Evolutionary conservation across 2,329 filamentous ascomycete genomes (phyloP).

Genomic region (Trichoderma afroharzianum): DNA sequence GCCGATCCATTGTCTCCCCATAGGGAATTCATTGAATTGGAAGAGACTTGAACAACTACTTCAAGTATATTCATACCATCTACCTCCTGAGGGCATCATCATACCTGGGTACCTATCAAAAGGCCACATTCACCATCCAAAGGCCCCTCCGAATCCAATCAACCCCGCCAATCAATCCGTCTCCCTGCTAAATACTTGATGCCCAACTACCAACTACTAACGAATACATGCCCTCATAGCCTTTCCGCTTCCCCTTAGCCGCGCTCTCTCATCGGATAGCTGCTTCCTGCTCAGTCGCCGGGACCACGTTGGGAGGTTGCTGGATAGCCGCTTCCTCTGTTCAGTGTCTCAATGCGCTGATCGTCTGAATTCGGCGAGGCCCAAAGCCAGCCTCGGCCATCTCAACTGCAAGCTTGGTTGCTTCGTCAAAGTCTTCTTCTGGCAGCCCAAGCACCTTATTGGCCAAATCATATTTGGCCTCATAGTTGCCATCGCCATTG

Average conservation of each 20-base stretch:
- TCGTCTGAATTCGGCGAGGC: background rate
- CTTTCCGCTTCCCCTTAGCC: background rate
- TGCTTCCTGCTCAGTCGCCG: background rate
- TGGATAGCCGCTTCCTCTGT: background rate
- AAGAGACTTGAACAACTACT: background rate
- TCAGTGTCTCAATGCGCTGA: background rate
- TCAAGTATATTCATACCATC: background rate
- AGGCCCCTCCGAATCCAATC: background rate
- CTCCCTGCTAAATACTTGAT: background rate
- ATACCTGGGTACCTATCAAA: background rate
- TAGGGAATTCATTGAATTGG: background rate
- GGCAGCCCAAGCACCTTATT: slow-evolving; percentile 57
- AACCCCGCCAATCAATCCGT: background rate
- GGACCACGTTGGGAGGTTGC: no score
- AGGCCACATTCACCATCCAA: background rate
- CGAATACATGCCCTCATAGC: background rate
- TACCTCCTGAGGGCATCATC: background rate
- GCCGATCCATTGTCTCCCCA: background rate
- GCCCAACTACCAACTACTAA: background rate
- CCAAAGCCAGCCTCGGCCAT: slow-evolving; percentile 27
- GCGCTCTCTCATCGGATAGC: background rate
- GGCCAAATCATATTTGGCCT: slow-evolving; percentile 31
- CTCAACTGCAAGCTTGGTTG: slow-evolving; percentile 47
- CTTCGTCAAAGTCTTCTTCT: slow-evolving; percentile 55
- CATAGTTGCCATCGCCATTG: slow-evolving; percentile 39